Percentiles rank a stretch among this genome's conserved stretches.
These are phyloP conservation scores for Leishmania braziliensis DNA, from an alignment of 208 protist species.

Conservation along the genomic window DNA sequence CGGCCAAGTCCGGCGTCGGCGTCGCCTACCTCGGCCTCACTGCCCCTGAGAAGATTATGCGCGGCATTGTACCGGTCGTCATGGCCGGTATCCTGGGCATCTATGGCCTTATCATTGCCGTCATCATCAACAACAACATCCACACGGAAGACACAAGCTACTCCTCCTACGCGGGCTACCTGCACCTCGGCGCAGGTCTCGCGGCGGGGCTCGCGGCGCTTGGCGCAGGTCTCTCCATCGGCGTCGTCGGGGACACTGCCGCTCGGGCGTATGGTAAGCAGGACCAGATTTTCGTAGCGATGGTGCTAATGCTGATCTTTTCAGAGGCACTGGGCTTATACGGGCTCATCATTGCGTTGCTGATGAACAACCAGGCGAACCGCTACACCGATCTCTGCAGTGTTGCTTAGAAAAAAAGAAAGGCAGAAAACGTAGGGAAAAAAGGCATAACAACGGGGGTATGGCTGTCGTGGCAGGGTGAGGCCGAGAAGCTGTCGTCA, in stretches of 20 bases:
- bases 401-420: neutral
- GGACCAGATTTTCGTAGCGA: conserved; percentile 98
- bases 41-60: conserved; percentile 96
- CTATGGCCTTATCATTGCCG: conserved; percentile 99
- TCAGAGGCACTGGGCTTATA: conserved; percentile 99
- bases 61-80: conserved; percentile 92
- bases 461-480: neutral
- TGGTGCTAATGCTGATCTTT: conserved; percentile 99
- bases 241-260: conserved; percentile 98
- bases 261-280: conserved; percentile 93
- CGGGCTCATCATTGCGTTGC: conserved; percentile 99
- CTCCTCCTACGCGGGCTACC: conserved; percentile 88
- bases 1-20: conserved; percentile 97
- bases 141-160: conserved; percentile 74
- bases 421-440: neutral
- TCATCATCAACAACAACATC: conserved; percentile 97
- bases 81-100: conserved; percentile 99
- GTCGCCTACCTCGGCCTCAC: conserved; percentile 97
- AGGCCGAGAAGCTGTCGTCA: neutral
- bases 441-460: neutral
- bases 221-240: conserved; percentile 98
- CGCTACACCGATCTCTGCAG: conserved; percentile 67
- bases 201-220: conserved; percentile 95
- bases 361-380: conserved; percentile 93
- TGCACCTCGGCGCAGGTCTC: conserved; percentile 97